Percentiles rank a stretch among this genome's conserved stretches.
These are phyloP conservation scores for Fusarium coicis DNA, from an alignment of 2,329 filamentous ascomycete genomes.

Conservation along the genomic window DNA sequence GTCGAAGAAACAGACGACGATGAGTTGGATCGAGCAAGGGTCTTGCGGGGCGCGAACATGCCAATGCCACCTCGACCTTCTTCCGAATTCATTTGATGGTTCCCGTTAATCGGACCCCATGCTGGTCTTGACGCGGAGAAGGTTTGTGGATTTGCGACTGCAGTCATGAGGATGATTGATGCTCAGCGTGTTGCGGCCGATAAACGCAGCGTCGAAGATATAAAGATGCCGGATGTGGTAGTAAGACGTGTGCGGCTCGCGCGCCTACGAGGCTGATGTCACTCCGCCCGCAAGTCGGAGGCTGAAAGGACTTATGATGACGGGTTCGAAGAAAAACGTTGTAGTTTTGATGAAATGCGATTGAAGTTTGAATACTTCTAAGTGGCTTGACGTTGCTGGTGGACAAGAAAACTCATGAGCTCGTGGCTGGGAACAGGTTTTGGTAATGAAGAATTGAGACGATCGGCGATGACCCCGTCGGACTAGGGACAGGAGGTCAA, in stretches of 20 bases:
- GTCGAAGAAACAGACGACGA: conserved; percentile 91
- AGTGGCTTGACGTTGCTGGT: conserved; percentile 28
- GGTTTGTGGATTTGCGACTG: conserved; percentile 72
- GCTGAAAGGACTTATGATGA: conserved; percentile 1
- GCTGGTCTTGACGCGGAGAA: conserved; percentile 72
- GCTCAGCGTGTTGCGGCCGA: conserved; percentile 37
- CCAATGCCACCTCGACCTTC: conserved; percentile 72
- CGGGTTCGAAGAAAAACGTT: neutral
- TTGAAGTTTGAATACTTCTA: conserved; percentile 17
- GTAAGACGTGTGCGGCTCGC: conserved; percentile 38
- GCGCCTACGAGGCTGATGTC: conserved; percentile 32
- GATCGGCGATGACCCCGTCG: conserved; percentile 31
- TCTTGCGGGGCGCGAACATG: conserved; percentile 92
- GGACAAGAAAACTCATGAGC: conserved; percentile 37
- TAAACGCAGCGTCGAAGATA: conserved; percentile 34
- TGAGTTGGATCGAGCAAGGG: conserved; percentile 86
- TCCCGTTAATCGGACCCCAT: conserved; percentile 71
- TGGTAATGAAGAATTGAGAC: conserved; percentile 28
- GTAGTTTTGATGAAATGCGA: conserved; percentile 13
- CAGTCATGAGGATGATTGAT: conserved; percentile 67
- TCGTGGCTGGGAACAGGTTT: conserved; percentile 36
- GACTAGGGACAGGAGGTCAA: conserved; percentile 17
- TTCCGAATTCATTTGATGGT: conserved; percentile 80
- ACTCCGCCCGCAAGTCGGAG: conserved; percentile 33
- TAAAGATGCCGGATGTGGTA: conserved; percentile 30